Evolutionary conservation across 2,329 filamentous ascomycete species (phyloP), one percentile per base, ranked within the genome.

Genomic region (Cladorrhinum sp.): DNA sequence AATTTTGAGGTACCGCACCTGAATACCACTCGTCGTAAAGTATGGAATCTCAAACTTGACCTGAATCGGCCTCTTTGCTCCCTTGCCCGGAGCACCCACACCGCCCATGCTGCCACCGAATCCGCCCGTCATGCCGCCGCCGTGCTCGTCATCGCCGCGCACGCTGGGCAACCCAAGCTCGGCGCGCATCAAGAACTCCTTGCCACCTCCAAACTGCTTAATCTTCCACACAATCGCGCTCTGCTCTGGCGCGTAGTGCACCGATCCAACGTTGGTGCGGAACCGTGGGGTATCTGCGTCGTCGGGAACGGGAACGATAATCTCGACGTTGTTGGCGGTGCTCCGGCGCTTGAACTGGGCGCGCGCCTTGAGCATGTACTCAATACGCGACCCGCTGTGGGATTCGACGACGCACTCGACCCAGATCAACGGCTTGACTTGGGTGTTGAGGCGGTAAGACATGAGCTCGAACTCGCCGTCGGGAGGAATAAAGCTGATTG

Each of bases 21-120:
- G 96, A 69, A 99, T 99, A 66, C 95, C 95, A 78, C 91, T 96
- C 2, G 96, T 99, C n/a, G 95, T 99, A 75, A 99, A 99, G 78
- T 99, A 99, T n/a, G 95, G 95, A 73, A 99, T 99, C 80, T 99
- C 95, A 74, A 99, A 99, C 80, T 99, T 99, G 79, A 99, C 95
- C 75, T 93, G 94, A 71, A 99, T 99, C 0, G 95, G 95, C 68
- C 95, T 82, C 83, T 98, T 99, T 60, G 86, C 85, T 20, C 91
- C 91, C 79, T 98, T 98, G 61, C 86, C 88, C 20, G 77, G 75
- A 3, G 86, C 83, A n/a, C 84, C 87, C 26, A 95, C 86, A 66
- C 94, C 94, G 62, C 94, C 94, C 93, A 97, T 97, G 73, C 92
- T 96, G 20, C 94, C 94, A 65, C 94, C 94, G 71, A 97, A 97